Conservation (phyloP, 305 asterid species). For the Solanum hybrid region DNA sequence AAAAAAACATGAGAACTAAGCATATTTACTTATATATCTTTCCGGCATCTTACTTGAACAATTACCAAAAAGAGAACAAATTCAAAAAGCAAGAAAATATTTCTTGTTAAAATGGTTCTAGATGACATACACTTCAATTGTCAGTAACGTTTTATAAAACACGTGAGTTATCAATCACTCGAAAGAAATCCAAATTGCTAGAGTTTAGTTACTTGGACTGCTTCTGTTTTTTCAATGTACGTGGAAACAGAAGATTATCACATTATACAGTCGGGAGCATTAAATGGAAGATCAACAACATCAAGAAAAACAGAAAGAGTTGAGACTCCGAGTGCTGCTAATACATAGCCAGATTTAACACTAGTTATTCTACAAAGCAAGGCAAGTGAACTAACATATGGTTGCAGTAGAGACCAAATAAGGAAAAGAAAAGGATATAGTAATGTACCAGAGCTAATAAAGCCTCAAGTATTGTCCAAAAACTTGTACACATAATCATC, state of each 20-base stretch:
- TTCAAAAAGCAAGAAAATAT: not conserved
- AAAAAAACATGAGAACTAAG: not conserved
- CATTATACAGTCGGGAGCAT: not conserved
- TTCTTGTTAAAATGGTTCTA: not conserved
- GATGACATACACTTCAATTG: not conserved
- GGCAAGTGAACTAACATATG: not conserved
- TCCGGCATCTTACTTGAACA: not conserved
- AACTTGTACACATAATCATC: constrained; percentile 49
- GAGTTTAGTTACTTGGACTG: not conserved
- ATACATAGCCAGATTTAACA: not conserved
- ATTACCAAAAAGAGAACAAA: not conserved
- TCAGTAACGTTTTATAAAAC: not conserved
- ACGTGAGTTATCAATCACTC: not conserved
- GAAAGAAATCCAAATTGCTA: not conserved
- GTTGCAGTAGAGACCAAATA: not conserved
- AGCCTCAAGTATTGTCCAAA: constrained; percentile 67
- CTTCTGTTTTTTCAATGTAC: not conserved
- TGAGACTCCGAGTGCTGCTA: not conserved
- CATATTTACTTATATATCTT: not conserved
- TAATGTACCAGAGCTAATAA: constrained; percentile 54
- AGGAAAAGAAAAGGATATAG: not conserved
- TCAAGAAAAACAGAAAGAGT: not conserved
- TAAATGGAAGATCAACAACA: not conserved
- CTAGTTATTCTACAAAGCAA: not conserved
- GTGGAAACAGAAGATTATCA: not conserved